Base-by-base conservation (phyloP, 2,329 filamentous ascomycete species). In the Fusarium devonianum region DNA sequence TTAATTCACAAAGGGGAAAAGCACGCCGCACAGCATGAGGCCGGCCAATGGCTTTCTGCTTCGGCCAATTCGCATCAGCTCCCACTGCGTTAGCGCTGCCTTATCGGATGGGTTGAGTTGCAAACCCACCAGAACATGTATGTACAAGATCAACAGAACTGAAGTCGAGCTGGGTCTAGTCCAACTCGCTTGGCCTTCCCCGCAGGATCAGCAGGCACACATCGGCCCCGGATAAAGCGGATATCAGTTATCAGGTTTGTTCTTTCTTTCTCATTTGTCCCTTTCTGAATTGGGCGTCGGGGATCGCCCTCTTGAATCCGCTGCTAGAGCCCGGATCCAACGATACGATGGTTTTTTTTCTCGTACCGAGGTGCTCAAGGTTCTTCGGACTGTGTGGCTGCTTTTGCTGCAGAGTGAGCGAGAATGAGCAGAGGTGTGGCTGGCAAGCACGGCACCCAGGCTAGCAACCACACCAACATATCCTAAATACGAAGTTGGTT, bases 51-150 rank as follows among this genome's bases (percentile, higher is more conserved):
- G 26, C 32, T 8, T 4, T 13, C 10, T 29, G 5, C 12, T 13
- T n/a, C 25, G 12, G 7, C 25, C 28, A 49, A 8, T 25, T 29
- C 30, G 26, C 50, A 25, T 25, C 25, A 49, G 34, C 38, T 44
- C 50, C 34, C 30, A 42, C 45, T 48, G 55, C 56, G 35, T 58
- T 53, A 46, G 56, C 45, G 59, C 28, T 56, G 41, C 49, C 42
- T 56, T 41, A 32, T 49, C 43, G 25, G 50, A 32, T 49, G 37
- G 25, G 50, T 38, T 21, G 47, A 52, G 53, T 18, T 30, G 28
- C 29, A 49, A 51, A 50, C 39, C 25, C 41, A 49, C n/a, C n/a
- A n/a, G n/a, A n/a, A n/a, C 38, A 53, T 34, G 50, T 49, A 52
- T 46, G 29, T 14, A 23, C 22, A 26, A 16, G 21, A 38, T 22